These are phyloP conservation scores for Skeletonema tropicum DNA, from an alignment of 108 stramenopile genomes.

Conservation along the genomic window DNA sequence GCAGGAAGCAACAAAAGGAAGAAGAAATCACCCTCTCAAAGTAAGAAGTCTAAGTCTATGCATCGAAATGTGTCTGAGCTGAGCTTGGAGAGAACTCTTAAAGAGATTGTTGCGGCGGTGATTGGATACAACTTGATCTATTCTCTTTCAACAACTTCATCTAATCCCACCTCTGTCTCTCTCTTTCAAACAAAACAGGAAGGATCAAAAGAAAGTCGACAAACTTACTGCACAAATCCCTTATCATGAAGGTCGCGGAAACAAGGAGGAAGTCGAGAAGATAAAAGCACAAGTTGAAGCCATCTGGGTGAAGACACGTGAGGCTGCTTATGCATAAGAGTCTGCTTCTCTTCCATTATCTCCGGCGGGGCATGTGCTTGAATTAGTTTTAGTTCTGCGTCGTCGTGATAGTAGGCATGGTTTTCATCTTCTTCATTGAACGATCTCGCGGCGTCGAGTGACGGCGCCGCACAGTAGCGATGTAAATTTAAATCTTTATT, in stretches of 20 bases:
- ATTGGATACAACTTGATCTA: constrained; percentile 1
- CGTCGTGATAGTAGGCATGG: not conserved
- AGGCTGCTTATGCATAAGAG: constrained; percentile 51
- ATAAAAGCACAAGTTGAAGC: constrained; percentile 70
- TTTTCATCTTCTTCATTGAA: not conserved
- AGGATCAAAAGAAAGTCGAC: constrained; percentile 85
- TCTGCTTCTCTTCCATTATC: not conserved
- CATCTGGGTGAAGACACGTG: constrained; percentile 74
- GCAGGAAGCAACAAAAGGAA: constrained; percentile 50
- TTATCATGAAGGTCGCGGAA: constrained; percentile 82
- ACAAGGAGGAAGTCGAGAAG: constrained; percentile 84
- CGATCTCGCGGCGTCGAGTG: not conserved
- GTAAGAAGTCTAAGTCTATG: constrained; percentile 47
- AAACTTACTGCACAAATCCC: constrained; percentile 83
- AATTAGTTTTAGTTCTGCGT: not conserved
- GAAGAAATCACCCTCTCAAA: constrained; percentile 76
- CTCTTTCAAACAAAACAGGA: constrained; percentile 50
- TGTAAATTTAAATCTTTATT: constrained; percentile 3
- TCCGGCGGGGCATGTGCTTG: not conserved
- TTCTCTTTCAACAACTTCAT: constrained; percentile 2
- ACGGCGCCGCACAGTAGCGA: not conserved
- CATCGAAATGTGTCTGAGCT: constrained; percentile 4
- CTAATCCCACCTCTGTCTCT: not conserved
- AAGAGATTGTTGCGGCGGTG: not conserved
- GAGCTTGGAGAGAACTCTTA: not conserved